These are phyloP conservation scores for Wickerhamiella musiphila DNA, from an alignment of 805 yeast genomes.

Conservation along the genomic window DNA sequence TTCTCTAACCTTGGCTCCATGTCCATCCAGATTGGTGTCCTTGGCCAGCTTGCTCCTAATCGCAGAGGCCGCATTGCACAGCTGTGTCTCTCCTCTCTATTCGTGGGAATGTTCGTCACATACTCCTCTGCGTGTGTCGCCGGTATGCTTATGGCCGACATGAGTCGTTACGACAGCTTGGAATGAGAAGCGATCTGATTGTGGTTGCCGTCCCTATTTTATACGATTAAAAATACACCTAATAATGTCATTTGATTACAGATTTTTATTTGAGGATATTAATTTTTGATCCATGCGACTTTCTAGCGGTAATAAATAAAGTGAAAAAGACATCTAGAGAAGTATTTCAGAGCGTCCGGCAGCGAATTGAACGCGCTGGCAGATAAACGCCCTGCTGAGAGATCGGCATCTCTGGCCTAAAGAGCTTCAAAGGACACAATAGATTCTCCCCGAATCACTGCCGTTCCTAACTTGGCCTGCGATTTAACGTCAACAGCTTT, in stretches of 20 bases:
- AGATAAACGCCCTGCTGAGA: too few species aligned
- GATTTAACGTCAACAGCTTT: constrained; percentile 52
- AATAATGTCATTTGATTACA: too few species aligned
- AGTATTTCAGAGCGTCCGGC: too few species aligned
- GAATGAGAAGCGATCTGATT: too few species aligned
- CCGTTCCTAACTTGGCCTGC: constrained; percentile 42
- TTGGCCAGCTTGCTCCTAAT: constrained; percentile 36
- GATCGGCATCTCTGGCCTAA: too few species aligned
- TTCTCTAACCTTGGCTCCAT: constrained; percentile 45
- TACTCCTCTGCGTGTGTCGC: constrained; percentile 41
- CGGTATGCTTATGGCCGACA: constrained; percentile 42
- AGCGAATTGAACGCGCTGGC: too few species aligned
- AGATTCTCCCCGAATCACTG: constrained; percentile 61
- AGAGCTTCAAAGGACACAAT: constrained; percentile 49
- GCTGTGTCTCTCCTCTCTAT: constrained; percentile 31
- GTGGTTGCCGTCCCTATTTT: constrained; percentile 7
- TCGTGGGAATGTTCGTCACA: constrained; percentile 38
- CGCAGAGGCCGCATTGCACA: constrained; percentile 31
- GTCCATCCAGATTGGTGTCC: constrained; percentile 44
- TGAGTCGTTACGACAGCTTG: constrained; percentile 16
- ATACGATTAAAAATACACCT: not conserved
- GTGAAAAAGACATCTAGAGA: not conserved
- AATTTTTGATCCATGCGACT: not conserved
- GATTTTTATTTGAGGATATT: not conserved
- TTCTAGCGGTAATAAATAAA: not conserved